phyloP scores from a whole-genome alignment of 257 asterid species.

The Anisodus acutangulus region DNA sequence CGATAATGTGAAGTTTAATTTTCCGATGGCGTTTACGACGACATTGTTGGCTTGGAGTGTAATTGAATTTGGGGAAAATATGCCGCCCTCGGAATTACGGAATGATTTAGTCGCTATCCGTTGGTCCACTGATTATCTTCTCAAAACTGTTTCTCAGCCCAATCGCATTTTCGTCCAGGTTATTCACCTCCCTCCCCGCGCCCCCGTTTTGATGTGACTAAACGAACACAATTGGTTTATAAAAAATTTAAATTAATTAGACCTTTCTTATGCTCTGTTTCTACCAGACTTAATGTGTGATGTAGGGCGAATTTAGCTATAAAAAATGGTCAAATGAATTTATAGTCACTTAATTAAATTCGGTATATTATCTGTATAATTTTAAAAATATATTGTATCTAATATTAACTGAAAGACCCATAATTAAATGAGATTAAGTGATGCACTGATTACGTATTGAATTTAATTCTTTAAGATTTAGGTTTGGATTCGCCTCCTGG shows the following conservation, averaged over 20 bases:
- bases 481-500: too few species aligned
- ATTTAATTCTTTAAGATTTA: too few species aligned
- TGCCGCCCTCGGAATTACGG: constrained; percentile 79
- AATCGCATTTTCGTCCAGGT: constrained; percentile 94
- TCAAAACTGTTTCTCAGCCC: constrained; percentile 85
- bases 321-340: too few species aligned
- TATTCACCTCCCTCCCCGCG: too few species aligned
- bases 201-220: background rate
- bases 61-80: constrained; percentile 68
- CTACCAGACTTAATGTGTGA: too few species aligned
- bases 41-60: constrained; percentile 98
- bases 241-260: background rate
- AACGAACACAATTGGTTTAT: background rate
- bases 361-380: too few species aligned
- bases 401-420: too few species aligned
- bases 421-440: too few species aligned
- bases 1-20: constrained; percentile 82
- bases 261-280: background rate
- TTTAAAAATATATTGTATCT: too few species aligned
- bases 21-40: constrained; percentile 98
- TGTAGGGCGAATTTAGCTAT: too few species aligned
- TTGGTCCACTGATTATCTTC: constrained; percentile 90
- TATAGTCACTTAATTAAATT: too few species aligned
- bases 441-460: too few species aligned
- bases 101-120: constrained; percentile 74